Evolutionary conservation across 495 filamentous ascomycete genomes (phyloP).

Genomic region (Aspergillus homomorphus): DNA sequence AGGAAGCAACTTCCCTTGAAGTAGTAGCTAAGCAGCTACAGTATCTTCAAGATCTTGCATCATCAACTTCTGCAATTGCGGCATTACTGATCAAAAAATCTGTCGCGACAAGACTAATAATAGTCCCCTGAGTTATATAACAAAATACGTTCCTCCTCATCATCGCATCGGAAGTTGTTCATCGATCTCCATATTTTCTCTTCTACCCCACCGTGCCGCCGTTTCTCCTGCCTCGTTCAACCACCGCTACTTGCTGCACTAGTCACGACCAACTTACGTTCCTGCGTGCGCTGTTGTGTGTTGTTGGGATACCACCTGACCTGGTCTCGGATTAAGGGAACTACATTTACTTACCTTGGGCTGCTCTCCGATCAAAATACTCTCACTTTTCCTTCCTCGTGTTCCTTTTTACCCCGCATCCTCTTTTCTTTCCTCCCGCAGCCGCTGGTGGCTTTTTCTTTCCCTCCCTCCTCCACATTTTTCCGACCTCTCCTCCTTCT

Average conservation of each 20-base stretch:
- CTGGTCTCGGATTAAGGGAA: conserved; percentile 16
- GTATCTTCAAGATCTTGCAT: conserved; percentile 11
- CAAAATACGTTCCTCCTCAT: background rate
- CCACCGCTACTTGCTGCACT: conserved; percentile 6
- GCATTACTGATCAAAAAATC: conserved; percentile 22
- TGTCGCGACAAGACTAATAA: background rate
- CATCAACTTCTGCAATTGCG: conserved; percentile 24
- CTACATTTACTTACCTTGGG: background rate
- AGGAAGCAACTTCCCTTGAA: background rate
- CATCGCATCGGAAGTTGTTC: background rate
- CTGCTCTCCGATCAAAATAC: conserved; percentile 8
- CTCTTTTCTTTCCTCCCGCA: conserved; percentile 8
- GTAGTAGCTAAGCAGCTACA: background rate
- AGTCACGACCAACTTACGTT: background rate
- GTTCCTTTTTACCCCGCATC: conserved; percentile 23
- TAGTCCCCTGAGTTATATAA: conserved; percentile 3
- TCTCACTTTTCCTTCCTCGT: conserved; percentile 5
- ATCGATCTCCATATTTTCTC: background rate
- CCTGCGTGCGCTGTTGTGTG: conserved; percentile 1
- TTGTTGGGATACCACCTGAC: conserved; percentile 18
- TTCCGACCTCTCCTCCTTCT: conserved; percentile 5
- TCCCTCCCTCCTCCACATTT: conserved; percentile 10
- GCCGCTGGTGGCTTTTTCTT: conserved; percentile 2
- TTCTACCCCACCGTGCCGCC: conserved; percentile 7
- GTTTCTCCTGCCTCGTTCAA: background rate